Percentiles rank a stretch among this genome's conserved stretches.
phyloP scores from a whole-genome alignment of 2,329 filamentous ascomycete genomes.

The Fusarium caatingaense region DNA sequence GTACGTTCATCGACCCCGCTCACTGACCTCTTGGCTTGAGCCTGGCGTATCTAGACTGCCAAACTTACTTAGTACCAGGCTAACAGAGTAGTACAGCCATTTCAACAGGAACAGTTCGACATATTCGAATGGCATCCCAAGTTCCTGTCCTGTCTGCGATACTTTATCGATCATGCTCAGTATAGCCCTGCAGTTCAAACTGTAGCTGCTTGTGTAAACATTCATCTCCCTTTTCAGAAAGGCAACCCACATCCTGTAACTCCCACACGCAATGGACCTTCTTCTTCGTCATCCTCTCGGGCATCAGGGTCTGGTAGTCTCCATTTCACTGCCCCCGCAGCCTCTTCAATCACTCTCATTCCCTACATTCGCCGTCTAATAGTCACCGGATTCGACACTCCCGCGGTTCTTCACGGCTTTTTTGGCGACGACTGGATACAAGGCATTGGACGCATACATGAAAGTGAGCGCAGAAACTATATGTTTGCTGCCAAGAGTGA shows the following conservation, averaged over 20 bases:
- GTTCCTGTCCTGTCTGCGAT: slow-evolving; percentile 88
- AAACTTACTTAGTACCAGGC: slow-evolving; percentile 9
- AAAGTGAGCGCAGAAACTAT: slow-evolving; percentile 92
- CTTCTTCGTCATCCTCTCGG: slow-evolving; percentile 45
- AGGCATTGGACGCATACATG: slow-evolving; percentile 84
- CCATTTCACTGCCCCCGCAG: slow-evolving; percentile 38
- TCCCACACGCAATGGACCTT: slow-evolving; percentile 49
- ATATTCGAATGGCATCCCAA: slow-evolving; percentile 94
- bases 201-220: slow-evolving; percentile 91
- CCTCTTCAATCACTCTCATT: slow-evolving; percentile 72
- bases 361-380: slow-evolving; percentile 92
- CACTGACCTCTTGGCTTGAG: background rate
- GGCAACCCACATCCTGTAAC: slow-evolving; percentile 52
- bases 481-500: slow-evolving; percentile 95
- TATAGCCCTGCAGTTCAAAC: slow-evolving; percentile 85
- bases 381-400: slow-evolving; percentile 89
- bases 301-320: slow-evolving; percentile 43
- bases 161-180: slow-evolving; percentile 93
- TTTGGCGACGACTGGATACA: slow-evolving; percentile 93
- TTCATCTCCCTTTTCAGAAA: slow-evolving; percentile 87
- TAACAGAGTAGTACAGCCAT: slow-evolving; percentile 52
- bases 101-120: slow-evolving; percentile 70
- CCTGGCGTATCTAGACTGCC: slow-evolving; percentile 8
- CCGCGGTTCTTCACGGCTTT: slow-evolving; percentile 90
- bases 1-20: slow-evolving; percentile 31